Evolutionary conservation across 805 yeast genomes (phyloP), one percentile per base, ranked within the genome.

Genomic region (Kodamaea restingae): DNA sequence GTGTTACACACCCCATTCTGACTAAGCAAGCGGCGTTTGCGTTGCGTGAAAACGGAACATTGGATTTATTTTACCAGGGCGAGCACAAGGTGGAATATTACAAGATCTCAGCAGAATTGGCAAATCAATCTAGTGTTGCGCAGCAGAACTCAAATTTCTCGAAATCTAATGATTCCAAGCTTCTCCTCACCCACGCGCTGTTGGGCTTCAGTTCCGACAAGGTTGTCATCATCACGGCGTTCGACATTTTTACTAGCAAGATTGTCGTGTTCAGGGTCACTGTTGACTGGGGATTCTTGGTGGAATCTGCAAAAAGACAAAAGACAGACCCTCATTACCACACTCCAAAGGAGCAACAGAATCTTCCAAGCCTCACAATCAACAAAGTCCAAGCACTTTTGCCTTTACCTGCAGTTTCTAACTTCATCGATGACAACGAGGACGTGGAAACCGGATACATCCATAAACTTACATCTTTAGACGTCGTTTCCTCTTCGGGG

Each of bases 1-100:
- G 87, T 4, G 73, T 80, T 1, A 62, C 77, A 48, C 93, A 85
- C 57, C 93, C 95, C 3, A 60, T 78, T 17, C 57, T 73, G 11
- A 70, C 81, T 3, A 82, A 81, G 46, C 83, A 83, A 42, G 93
- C 90, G 2, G 78, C 88, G 49, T 60, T 85, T 17, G 79, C 78
- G 1, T 63, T 85, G 28, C 68, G 91, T 32, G 67, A 72, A 40
- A 76, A 78, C 47, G 95, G 93, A 1, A 65, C 69, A 40, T 58
- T 81, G 29, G 63, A 71, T 17, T 56, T 82, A 20, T 79, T 80
- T 65, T 81, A 75, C 52, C 91, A 81, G 54, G 78, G 80, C 14
- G 80, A 75, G 43, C 80, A 75, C 48, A 73, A 76, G 34, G 69
- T 78, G 15, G 85, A 80, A 42, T 81, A 78, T 50, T 66, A 66